Percentiles rank a stretch among this genome's conserved stretches.
These are phyloP conservation scores for Fusarium compactum DNA, from an alignment of 2,329 filamentous ascomycete species.

Conservation along the genomic window DNA sequence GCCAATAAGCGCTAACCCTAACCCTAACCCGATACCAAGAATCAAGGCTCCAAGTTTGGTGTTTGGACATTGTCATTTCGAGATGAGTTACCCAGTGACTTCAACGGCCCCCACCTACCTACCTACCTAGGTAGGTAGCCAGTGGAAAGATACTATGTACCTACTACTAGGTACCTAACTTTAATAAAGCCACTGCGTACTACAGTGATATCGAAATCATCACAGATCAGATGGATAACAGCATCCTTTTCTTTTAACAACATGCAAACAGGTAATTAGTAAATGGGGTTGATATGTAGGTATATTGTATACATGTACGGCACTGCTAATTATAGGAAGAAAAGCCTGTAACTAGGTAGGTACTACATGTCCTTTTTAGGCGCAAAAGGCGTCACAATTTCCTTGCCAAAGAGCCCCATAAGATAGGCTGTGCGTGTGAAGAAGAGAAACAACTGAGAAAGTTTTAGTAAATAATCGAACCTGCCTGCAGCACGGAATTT, in stretches of 20 bases:
- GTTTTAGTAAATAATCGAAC: background rate
- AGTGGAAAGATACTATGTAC: too few species aligned
- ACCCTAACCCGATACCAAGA: constrained; percentile 40
- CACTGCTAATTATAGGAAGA: background rate
- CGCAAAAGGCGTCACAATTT: constrained; percentile 41
- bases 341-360: background rate
- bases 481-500: background rate
- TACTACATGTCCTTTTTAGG: constrained; percentile 47
- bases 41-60: background rate
- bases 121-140: too few species aligned
- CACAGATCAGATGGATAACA: background rate
- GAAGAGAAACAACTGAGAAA: constrained; percentile 64
- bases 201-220: background rate
- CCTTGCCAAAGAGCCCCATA: constrained; percentile 68
- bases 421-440: constrained; percentile 69
- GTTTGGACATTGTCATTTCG: constrained; percentile 13
- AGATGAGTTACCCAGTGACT: background rate
- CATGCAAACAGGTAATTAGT: background rate
- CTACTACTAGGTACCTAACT: background rate
- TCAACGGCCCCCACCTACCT: background rate
- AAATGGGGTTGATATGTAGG: background rate
- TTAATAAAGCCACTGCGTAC: background rate
- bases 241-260: background rate
- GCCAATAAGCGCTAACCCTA: constrained; percentile 15
- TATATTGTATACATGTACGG: background rate